Conservation (phyloP, 352 stramenopile species). For the Lagenidium sp. region DNA sequence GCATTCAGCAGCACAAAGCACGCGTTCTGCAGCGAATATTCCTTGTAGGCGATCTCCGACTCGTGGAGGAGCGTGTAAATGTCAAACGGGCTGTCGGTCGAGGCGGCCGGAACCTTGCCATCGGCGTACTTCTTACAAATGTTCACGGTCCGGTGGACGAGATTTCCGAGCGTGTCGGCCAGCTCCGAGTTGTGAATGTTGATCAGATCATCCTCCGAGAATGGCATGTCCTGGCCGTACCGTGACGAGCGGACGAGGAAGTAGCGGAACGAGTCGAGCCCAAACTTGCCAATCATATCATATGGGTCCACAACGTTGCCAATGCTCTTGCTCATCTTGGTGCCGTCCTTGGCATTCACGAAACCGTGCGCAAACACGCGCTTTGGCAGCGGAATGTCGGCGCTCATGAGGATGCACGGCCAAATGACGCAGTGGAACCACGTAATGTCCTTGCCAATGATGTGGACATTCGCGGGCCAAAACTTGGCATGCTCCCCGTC, state of each 20-base stretch:
- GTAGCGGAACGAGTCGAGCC: slow-evolving; percentile 95
- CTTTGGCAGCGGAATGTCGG: slow-evolving; percentile 90
- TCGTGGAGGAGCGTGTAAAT: slow-evolving; percentile 72
- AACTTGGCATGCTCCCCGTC: slow-evolving; percentile 66
- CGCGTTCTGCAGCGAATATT: slow-evolving; percentile 88
- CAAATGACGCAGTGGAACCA: slow-evolving; percentile 99
- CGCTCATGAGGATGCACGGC: slow-evolving; percentile 99
- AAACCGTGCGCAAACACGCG: slow-evolving; percentile 97
- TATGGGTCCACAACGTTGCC: slow-evolving; percentile 98
- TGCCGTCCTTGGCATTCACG: slow-evolving; percentile 96
- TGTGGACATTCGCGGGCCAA: slow-evolving; percentile 78
- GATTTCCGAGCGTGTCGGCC: slow-evolving; percentile 90
- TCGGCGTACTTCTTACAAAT: slow-evolving; percentile 95
- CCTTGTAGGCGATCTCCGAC: slow-evolving; percentile 88
- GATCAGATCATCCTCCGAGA: slow-evolving; percentile 89
- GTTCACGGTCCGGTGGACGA: slow-evolving; percentile 95
- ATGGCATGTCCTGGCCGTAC: slow-evolving; percentile 95
- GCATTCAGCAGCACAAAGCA: slow-evolving; percentile 87
- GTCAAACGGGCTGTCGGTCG: slow-evolving; percentile 74
- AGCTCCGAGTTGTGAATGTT: slow-evolving; percentile 98
- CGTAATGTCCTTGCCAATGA: slow-evolving; percentile 98
- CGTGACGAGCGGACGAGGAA: slow-evolving; percentile 87
- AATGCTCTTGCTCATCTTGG: slow-evolving; percentile 99
- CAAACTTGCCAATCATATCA: slow-evolving; percentile 91
- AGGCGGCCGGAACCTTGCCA: slow-evolving; percentile 56